A percentile compares a stretch with the other conserved stretches of the same genome.
phyloP scores from a whole-genome alignment of 371 early-diverging fungal genomes.

The Mucor circinelloides region DNA sequence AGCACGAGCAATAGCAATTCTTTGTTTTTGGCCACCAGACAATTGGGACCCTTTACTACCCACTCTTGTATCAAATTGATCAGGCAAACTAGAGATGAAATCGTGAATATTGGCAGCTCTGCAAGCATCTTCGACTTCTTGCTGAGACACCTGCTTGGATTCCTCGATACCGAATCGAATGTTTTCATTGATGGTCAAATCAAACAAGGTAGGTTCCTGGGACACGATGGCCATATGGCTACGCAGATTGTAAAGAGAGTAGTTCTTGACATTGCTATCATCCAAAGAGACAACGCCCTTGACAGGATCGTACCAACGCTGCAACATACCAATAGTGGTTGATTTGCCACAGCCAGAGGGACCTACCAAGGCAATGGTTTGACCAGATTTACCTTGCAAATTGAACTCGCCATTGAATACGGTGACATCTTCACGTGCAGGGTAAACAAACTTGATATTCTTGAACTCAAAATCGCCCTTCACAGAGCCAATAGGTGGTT shows the following conservation, averaged over 20 bases:
- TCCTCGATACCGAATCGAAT: slow-evolving; percentile 68
- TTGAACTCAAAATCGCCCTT: slow-evolving; percentile 58
- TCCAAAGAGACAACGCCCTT: slow-evolving; percentile 69
- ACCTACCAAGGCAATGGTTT: slow-evolving; percentile 88
- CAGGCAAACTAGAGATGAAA: slow-evolving; percentile 67
- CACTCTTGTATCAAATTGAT: slow-evolving; percentile 78
- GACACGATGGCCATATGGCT: slow-evolving; percentile 79
- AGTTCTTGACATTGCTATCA: slow-evolving; percentile 60
- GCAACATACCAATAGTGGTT: slow-evolving; percentile 79
- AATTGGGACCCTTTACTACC: slow-evolving; percentile 77
- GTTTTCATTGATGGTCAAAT: slow-evolving; percentile 78
- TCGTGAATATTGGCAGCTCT: slow-evolving; percentile 77
- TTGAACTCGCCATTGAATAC: slow-evolving; percentile 77
- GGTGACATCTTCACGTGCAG: slow-evolving; percentile 73
- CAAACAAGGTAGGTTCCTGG: slow-evolving; percentile 88
- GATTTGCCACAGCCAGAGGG: slow-evolving; percentile 88
- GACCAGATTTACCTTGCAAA: slow-evolving; percentile 70
- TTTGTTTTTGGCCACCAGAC: slow-evolving; percentile 76
- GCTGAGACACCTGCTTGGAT: slow-evolving; percentile 37
- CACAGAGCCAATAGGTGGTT: slow-evolving; percentile 36
- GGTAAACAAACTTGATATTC: slow-evolving; percentile 78
- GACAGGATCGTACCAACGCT: slow-evolving; percentile 84
- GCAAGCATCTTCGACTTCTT: slow-evolving; percentile 65
- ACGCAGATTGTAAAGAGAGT: slow-evolving; percentile 66
- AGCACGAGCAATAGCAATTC: slow-evolving; percentile 73